Conservation (phyloP, 2,329 filamentous ascomycete genomes). For the Alternaria angustiovoidea region DNA sequence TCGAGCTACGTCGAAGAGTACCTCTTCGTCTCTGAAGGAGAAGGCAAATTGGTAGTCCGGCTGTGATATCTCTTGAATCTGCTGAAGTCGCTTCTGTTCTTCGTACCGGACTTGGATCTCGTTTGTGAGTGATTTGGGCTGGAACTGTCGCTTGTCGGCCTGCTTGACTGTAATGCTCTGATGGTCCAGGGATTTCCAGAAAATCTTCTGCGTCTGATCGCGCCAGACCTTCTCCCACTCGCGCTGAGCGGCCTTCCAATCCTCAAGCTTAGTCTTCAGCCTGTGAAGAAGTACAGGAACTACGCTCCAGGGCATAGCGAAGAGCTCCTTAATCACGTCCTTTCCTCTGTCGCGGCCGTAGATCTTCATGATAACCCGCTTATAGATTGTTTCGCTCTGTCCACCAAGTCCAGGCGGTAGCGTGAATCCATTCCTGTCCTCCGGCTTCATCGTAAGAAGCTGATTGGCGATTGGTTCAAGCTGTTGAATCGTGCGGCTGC, state of each 20-base stretch:
- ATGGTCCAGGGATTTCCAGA: conserved; percentile 95
- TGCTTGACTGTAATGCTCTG: conserved; percentile 91
- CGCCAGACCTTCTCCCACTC: conserved; percentile 99
- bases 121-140: conserved; percentile 87
- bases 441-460: conserved; percentile 76
- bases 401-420: conserved; percentile 87
- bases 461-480: conserved; percentile 93
- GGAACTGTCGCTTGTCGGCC: conserved; percentile 89
- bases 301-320: conserved; percentile 82
- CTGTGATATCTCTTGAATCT: conserved; percentile 65
- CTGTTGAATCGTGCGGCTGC: conserved; percentile 92
- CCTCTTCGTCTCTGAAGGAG: conserved; percentile 67
- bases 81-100: conserved; percentile 79
- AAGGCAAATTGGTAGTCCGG: conserved; percentile 78
- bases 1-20: conserved; percentile 61
- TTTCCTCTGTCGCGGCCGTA: conserved; percentile 86
- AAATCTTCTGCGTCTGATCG: conserved; percentile 91
- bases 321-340: conserved; percentile 87
- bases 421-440: conserved; percentile 77
- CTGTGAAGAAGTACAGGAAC: conserved; percentile 87
- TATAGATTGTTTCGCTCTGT: conserved; percentile 95
- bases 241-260: conserved; percentile 95
- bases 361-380: conserved; percentile 96
- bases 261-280: conserved; percentile 94
- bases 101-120: conserved; percentile 93